Conservation (phyloP, 139 green algal species). For the Picochlorum costavermella region DNA sequence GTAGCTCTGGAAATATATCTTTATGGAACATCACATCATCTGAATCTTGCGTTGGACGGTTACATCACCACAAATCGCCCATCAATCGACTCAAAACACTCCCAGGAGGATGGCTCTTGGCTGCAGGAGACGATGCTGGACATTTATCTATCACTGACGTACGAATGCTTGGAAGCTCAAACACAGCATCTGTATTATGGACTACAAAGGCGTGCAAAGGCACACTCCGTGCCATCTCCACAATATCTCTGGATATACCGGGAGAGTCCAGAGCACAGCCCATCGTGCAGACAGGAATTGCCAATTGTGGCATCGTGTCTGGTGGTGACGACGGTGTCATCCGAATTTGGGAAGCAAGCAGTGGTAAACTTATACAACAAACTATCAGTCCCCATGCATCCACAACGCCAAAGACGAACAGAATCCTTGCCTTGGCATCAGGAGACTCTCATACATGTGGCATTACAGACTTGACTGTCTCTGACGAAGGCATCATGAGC, state of each 20-base stretch:
- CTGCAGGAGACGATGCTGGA: constrained; percentile 52
- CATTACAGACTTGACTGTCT: constrained; percentile 38
- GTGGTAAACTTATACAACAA: constrained; percentile 26
- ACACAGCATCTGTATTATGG: constrained; percentile 6
- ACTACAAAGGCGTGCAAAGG: constrained; percentile 8
- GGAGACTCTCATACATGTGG: constrained; percentile 8
- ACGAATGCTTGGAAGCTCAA: constrained; percentile 42
- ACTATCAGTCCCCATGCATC: constrained; percentile 28
- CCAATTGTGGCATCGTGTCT: not conserved
- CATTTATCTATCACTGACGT: constrained; percentile 47
- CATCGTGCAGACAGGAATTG: not conserved
- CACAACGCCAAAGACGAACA: too few species aligned
- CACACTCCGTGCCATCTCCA: not conserved
- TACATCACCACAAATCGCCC: constrained; percentile 19
- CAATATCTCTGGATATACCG: not conserved
- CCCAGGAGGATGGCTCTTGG: constrained; percentile 48
- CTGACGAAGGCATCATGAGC: constrained; percentile 44
- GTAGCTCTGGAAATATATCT: constrained; percentile 41
- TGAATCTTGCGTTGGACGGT: constrained; percentile 31
- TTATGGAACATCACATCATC: constrained; percentile 52
- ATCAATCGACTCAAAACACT: constrained; percentile 28
- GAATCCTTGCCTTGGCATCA: constrained; percentile 1
- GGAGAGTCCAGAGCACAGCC: not conserved
- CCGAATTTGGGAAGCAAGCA: constrained; percentile 17
- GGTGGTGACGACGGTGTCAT: constrained; percentile 18